A percentile compares a stretch with the other conserved stretches of the same genome.
phyloP scores from a whole-genome alignment of 176 grass and related monocot species.

The Lolium rigidum region DNA sequence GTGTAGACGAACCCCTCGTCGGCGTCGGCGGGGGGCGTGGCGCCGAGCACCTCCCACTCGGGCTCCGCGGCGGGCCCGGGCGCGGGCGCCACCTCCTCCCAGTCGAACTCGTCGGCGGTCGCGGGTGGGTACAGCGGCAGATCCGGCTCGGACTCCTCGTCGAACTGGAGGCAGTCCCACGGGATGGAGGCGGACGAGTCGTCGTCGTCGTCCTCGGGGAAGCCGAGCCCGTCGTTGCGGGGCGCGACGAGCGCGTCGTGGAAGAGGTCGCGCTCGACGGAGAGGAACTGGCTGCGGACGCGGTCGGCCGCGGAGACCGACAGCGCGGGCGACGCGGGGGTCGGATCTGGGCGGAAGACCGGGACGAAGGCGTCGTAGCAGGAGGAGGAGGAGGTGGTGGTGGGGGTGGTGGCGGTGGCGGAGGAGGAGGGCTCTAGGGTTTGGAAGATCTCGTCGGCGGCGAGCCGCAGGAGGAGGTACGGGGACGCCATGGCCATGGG shows the following conservation, averaged over 20 bases:
- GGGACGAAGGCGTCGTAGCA: slow-evolving; percentile 57
- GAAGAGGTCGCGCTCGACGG: slow-evolving; percentile 58
- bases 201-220: slow-evolving; percentile 56
- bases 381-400: background rate
- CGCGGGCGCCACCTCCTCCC: slow-evolving; percentile 70
- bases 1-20: slow-evolving; percentile 84
- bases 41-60: slow-evolving; percentile 73
- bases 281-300: slow-evolving; percentile 60
- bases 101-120: slow-evolving; percentile 65
- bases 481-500: slow-evolving; percentile 48
- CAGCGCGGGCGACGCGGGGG: slow-evolving; percentile 14
- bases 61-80: slow-evolving; percentile 36
- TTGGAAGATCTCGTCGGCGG: slow-evolving; percentile 49
- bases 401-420: background rate
- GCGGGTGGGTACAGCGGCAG: slow-evolving; percentile 24
- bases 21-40: slow-evolving; percentile 35
- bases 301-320: slow-evolving; percentile 47
- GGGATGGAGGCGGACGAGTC: background rate
- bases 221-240: slow-evolving; percentile 52
- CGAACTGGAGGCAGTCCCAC: slow-evolving; percentile 76
- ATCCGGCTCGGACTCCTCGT: slow-evolving; percentile 48
- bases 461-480: slow-evolving; percentile 44
- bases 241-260: slow-evolving; percentile 49
- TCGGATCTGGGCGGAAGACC: slow-evolving; percentile 44
- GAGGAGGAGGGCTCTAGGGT: slow-evolving; percentile 35